Evolutionary conservation across 805 yeast genomes (phyloP), one percentile per base, ranked within the genome.

Genomic region (Saccharomyces jurei): DNA sequence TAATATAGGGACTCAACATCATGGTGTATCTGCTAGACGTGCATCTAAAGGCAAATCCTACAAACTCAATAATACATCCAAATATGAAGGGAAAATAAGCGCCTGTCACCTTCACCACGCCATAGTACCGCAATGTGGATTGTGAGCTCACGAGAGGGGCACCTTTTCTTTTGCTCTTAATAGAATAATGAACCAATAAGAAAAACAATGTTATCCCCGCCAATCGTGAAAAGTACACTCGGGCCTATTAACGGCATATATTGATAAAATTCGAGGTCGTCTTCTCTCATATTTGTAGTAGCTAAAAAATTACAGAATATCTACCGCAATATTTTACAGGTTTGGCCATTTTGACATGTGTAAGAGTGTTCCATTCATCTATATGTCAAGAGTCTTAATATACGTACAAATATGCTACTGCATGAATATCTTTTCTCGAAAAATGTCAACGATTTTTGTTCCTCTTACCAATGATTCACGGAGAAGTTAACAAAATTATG

Each of bases 1-100:
- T 56, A 46, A 65, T 54, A 53, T 61, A 70, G 1, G 70, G 63
- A 3, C 46, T 41, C 14, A 63, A 21, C 0, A 48, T 32, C 2
- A 52, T 41, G 26, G 29, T 28, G 49, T 66, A 28, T 8, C 52
- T 21, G 29, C 52, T 46, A 6, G 68, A 63, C 3, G 57, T 27
- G 21, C 54, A 47, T 58, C 72, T 63, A 11, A 60, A 64, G 29
- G 60, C 52, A 52, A 64, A 69, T 4, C 72, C 73, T 26, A 63
- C 53, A 10, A 54, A 46, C 54, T 69, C 72, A 21, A 64, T 44
- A 0, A 60, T 8, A 4, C 62, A 55, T 9, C 72, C 73, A n/a
- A 63, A 30, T 25, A 65, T 49, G 29, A 69, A 54, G 6, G 72
- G 71, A 36, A 64, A 28, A 32, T 54, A 58, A 5, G 59, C 60